Evolutionary conservation across 2,329 filamentous ascomycete genomes (phyloP), one percentile per base, ranked within the genome.

Genomic region (Aspergillus sclerotialis): DNA sequence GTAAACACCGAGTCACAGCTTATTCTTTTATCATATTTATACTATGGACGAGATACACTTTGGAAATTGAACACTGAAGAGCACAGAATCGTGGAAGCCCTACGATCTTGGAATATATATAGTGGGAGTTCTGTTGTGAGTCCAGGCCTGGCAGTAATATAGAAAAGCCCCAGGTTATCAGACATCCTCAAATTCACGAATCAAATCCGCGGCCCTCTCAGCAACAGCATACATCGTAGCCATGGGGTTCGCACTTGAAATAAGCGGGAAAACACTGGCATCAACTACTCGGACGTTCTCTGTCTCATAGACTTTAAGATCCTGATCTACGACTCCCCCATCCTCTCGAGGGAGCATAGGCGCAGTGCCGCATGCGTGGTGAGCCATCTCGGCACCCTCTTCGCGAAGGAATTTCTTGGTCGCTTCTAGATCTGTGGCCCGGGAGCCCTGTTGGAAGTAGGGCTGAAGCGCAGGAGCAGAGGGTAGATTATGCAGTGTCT

Each of bases 141-240:
- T n/a, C n/a, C n/a, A n/a, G n/a, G n/a, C n/a, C n/a, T n/a, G n/a
- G n/a, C n/a, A n/a, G n/a, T n/a, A n/a, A n/a, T n/a, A n/a, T n/a
- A n/a, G n/a, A n/a, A n/a, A n/a, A n/a, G n/a, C n/a, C n/a, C n/a
- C n/a, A n/a, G n/a, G n/a, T n/a, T n/a, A n/a, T n/a, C n/a, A n/a
- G n/a, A n/a, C n/a, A n/a, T n/a, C n/a, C n/a, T n/a, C n/a, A n/a
- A n/a, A n/a, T n/a, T n/a, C n/a, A n/a, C 37, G 31, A 35, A 55
- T 53, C 8, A 55, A 33, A 43, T 62, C 55, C 1, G 52, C 50
- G 7, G 50, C 59, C 38, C 52, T 52, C 38, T 60, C 59, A 0
- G 55, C 59, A 3, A 61, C 47, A 1, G 56, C 54, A 51, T 60
- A 68, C 13, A 67, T 46, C 4, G 55, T 58, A 3, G 53, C 47